phyloP scores from a whole-genome alignment of 2,329 filamentous ascomycete genomes.

The Aspergillus puulaauensis region DNA sequence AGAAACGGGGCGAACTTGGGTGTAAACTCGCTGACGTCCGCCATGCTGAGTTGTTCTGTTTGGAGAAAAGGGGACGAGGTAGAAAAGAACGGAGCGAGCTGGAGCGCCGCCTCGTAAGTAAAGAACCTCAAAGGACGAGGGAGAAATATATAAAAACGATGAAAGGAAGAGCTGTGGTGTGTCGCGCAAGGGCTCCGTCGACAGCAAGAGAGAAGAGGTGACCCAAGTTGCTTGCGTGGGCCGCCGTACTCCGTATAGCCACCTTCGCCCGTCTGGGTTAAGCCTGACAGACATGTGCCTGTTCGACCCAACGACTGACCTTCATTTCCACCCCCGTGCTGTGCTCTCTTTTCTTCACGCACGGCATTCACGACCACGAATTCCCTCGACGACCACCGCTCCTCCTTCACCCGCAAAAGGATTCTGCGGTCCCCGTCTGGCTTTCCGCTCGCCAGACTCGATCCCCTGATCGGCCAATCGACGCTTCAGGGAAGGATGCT shows the following conservation, averaged over 20 bases:
- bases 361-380: constrained; percentile 3
- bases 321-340: constrained; percentile 9
- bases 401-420: constrained; percentile 3
- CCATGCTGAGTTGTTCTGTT: constrained; percentile 32
- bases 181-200: background rate
- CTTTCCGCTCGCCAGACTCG: constrained; percentile 9
- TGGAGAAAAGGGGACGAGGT: background rate
- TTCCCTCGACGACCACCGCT: constrained; percentile 2
- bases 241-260: constrained; percentile 19
- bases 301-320: constrained; percentile 24
- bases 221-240: constrained; percentile 16
- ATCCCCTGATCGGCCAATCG: constrained; percentile 14
- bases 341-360: constrained; percentile 13
- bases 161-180: background rate
- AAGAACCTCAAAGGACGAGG: background rate
- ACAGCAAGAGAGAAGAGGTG: constrained; percentile 3
- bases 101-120: background rate
- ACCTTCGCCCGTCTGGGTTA: constrained; percentile 21
- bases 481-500: constrained; percentile 31
- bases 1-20: constrained; percentile 68
- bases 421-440: constrained; percentile 5
- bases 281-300: constrained; percentile 25
- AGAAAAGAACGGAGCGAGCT: background rate
- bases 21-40: constrained; percentile 49
- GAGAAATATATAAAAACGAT: background rate